Conservation (phyloP, 441 rosid species). For the Manihot esculenta region DNA sequence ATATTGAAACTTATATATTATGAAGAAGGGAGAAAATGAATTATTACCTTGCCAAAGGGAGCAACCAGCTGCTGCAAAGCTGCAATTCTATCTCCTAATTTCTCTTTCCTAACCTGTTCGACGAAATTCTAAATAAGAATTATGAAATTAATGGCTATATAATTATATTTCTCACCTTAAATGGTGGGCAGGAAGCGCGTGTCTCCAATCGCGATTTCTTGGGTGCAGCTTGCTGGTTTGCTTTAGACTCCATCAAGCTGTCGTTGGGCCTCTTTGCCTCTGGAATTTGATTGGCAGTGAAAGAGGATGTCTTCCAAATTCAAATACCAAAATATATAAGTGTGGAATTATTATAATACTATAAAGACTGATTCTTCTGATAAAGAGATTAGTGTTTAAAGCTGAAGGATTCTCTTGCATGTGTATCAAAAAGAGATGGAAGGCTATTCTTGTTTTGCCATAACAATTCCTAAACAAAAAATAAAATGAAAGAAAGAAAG, state of each 20-base stretch:
- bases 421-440: slow-evolving; percentile 15
- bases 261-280: slow-evolving; percentile 59
- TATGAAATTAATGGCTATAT: too few relatives aligned
- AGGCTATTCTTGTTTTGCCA: slow-evolving; percentile 20
- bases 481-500: neutral
- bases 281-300: slow-evolving; percentile 29
- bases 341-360: slow-evolving; percentile 16
- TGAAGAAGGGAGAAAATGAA: too few relatives aligned
- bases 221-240: slow-evolving; percentile 40
- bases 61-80: slow-evolving; percentile 89
- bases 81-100: slow-evolving; percentile 87
- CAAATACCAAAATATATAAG: slow-evolving; percentile 10
- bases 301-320: slow-evolving; percentile 31
- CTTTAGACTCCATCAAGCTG: slow-evolving; percentile 48
- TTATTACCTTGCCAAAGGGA: slow-evolving; percentile 86
- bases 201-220: slow-evolving; percentile 78
- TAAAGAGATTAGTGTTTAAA: slow-evolving; percentile 38
- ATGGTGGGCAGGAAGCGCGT: slow-evolving; percentile 71
- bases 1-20: too few relatives aligned
- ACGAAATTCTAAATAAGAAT: neutral
- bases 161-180: slow-evolving; percentile 50
- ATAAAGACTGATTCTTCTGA: slow-evolving; percentile 25
- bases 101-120: slow-evolving; percentile 80
- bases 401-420: slow-evolving; percentile 29
- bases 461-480: slow-evolving; percentile 16